Conservation (phyloP, 441 rosid genomes). For the Breynia disticha region DNA sequence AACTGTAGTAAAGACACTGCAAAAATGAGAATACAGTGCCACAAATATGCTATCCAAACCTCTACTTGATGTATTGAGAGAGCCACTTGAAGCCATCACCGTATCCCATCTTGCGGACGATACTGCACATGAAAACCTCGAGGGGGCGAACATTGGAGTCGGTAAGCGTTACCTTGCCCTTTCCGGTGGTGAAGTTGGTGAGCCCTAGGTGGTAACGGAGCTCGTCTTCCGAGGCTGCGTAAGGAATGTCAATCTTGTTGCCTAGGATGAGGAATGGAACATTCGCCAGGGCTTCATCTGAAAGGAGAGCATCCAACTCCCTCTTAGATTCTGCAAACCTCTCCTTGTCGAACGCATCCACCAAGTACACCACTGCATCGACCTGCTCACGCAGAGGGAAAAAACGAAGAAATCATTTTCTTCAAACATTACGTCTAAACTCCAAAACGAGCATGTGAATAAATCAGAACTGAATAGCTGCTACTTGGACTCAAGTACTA, state of each 20-base stretch:
- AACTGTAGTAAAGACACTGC: constrained; percentile 18
- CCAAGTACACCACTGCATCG: constrained; percentile 85
- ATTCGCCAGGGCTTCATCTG: constrained; percentile 64
- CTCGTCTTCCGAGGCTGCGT: constrained; percentile 90
- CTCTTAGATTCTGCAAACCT: constrained; percentile 86
- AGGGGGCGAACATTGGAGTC: constrained; percentile 76
- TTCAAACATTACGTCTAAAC: too few relatives aligned
- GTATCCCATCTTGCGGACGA: constrained; percentile 91
- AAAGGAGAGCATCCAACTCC: constrained; percentile 84
- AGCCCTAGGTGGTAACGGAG: constrained; percentile 75
- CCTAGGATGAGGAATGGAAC: constrained; percentile 90
- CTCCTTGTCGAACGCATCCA: constrained; percentile 89
- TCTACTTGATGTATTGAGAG: constrained; percentile 83
- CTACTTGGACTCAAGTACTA: background rate
- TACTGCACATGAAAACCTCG: constrained; percentile 93
- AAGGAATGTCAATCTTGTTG: constrained; percentile 83
- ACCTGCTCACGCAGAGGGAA: constrained; percentile 33
- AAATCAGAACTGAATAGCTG: background rate
- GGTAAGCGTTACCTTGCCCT: constrained; percentile 67
- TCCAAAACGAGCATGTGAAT: background rate
- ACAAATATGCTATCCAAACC: constrained; percentile 1
- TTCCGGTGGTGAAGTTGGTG: constrained; percentile 82
- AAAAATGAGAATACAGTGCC: constrained; percentile 18
- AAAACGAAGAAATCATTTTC: too few relatives aligned
- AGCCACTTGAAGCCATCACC: constrained; percentile 94